phyloP scores from a whole-genome alignment of 768 basidiomycete species.

The Boletus rex-veris region DNA sequence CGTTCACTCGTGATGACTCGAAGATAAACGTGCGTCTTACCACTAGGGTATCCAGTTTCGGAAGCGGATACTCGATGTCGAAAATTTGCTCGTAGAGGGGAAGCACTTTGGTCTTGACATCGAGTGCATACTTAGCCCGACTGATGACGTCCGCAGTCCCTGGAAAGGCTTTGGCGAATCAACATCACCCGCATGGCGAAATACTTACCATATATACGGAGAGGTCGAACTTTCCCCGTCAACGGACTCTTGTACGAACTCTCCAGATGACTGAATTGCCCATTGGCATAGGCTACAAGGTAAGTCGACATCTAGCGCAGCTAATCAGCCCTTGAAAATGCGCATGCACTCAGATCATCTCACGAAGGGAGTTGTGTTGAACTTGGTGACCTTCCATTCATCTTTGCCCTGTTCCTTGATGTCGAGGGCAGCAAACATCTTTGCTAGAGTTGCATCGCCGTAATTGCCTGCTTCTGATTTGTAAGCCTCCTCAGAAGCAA shows the following conservation, averaged over 20 bases:
- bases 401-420: constrained; percentile 33
- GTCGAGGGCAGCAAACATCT: constrained; percentile 41
- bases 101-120: constrained; percentile 76
- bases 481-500: constrained; percentile 53
- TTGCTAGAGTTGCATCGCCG: constrained; percentile 33
- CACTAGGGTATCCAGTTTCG: constrained; percentile 92
- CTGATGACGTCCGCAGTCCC: constrained; percentile 80
- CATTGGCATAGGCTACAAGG: constrained; percentile 85
- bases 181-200: neutral
- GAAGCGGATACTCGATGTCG: constrained; percentile 87
- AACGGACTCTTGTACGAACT: constrained; percentile 75
- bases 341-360: constrained; percentile 2
- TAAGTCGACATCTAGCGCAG: constrained; percentile 70
- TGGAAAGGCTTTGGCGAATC: constrained; percentile 26
- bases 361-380: constrained; percentile 73
- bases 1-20: neutral
- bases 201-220: constrained; percentile 76
- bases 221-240: constrained; percentile 74
- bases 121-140: constrained; percentile 83
- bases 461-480: constrained; percentile 32
- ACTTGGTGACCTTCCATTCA: constrained; percentile 80
- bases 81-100: constrained; percentile 93
- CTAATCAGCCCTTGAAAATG: neutral
- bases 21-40: constrained; percentile 36
- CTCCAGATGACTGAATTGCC: constrained; percentile 70